A percentile compares a stretch with the other conserved stretches of the same genome.
These are phyloP conservation scores for Phoenix roebelenii DNA, from an alignment of 176 grass and related monocot genomes.

Conservation along the genomic window DNA sequence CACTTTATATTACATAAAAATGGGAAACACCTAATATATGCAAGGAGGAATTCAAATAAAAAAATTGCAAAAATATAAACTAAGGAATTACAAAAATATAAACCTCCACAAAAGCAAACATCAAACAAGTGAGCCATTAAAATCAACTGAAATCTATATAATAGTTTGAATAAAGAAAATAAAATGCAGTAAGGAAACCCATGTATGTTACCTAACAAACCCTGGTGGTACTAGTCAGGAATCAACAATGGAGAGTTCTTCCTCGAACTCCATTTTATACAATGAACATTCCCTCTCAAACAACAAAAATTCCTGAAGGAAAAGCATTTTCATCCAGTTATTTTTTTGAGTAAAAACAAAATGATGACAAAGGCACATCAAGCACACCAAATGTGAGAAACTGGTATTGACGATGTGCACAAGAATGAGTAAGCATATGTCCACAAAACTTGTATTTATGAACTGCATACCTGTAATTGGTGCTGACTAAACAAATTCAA, in stretches of 20 bases:
- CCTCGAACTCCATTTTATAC: conserved; percentile 73
- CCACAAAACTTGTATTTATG: background rate
- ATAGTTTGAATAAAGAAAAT: background rate
- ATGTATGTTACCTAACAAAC: background rate
- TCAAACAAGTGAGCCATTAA: too few species aligned
- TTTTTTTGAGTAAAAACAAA: background rate
- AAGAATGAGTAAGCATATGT: background rate
- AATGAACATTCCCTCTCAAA: conserved; percentile 70
- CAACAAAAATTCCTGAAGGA: conserved; percentile 73
- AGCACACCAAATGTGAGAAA: background rate
- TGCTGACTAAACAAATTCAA: conserved; percentile 91
- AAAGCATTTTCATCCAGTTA: conserved; percentile 2
- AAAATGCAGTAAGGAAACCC: background rate
- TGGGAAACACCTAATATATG: too few species aligned
- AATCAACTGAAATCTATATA: background rate
- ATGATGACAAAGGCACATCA: background rate
- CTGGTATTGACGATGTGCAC: background rate
- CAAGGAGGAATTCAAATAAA: too few species aligned
- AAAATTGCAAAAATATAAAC: too few species aligned
- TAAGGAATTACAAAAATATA: too few species aligned
- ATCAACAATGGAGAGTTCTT: conserved; percentile 36
- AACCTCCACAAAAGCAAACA: too few species aligned
- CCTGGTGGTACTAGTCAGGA: background rate
- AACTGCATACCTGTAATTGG: conserved; percentile 59
- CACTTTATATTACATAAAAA: too few species aligned